Conservation (phyloP, 768 basidiomycete species). For the Boletus tylopilopsis region DNA sequence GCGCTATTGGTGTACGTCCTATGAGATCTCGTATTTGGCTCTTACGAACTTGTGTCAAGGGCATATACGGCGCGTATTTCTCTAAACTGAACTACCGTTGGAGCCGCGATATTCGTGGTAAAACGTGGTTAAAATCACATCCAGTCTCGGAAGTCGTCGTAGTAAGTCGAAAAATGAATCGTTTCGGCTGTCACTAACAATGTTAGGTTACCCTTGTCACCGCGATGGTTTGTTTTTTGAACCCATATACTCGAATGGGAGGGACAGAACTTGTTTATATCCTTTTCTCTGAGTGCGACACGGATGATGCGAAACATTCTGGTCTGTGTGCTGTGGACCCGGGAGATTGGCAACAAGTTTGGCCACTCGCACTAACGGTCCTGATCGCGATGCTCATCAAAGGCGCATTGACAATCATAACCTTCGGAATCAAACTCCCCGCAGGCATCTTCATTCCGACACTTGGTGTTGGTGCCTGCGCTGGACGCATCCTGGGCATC, state of each 20-base stretch:
- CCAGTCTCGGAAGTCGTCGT: conserved; percentile 81
- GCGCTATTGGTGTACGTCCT: conserved; percentile 75
- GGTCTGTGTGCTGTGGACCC: conserved; percentile 73
- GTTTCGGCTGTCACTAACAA: conserved; percentile 8
- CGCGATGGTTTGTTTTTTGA: conserved; percentile 74
- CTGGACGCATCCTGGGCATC: conserved; percentile 84
- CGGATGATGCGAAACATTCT: conserved; percentile 48
- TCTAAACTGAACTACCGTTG: conserved; percentile 89
- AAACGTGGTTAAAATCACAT: conserved; percentile 75
- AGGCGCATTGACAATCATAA: conserved; percentile 75
- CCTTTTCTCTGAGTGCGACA: conserved; percentile 82
- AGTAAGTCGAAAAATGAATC: conserved; percentile 40
- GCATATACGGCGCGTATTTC: conserved; percentile 91
- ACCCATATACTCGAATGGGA: conserved; percentile 89
- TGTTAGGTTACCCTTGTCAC: conserved; percentile 75
- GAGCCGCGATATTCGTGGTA: conserved; percentile 77
- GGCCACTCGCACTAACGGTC: conserved; percentile 62
- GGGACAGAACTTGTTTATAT: conserved; percentile 94
- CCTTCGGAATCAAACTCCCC: conserved; percentile 88
- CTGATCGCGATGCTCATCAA: conserved; percentile 80
- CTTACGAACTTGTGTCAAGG: conserved; percentile 42
- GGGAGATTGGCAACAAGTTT: conserved; percentile 48
- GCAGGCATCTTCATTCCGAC: conserved; percentile 98
- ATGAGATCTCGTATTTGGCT: background rate
- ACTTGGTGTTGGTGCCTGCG: conserved; percentile 91